phyloP scores from a whole-genome alignment of 2,329 filamentous ascomycete species.

The Aspergillus carbonarius region DNA sequence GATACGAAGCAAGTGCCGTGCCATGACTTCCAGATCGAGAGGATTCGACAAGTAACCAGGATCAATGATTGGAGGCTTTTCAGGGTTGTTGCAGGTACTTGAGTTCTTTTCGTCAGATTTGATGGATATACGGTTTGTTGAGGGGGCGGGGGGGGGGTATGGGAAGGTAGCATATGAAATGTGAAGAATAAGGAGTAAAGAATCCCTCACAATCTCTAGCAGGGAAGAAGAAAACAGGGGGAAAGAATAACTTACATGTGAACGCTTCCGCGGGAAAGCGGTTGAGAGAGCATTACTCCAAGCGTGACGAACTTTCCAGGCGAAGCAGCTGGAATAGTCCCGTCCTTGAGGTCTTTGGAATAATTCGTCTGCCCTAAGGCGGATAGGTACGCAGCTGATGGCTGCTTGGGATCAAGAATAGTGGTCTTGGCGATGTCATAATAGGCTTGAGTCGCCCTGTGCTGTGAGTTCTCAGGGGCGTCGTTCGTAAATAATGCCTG shows the following conservation, averaged over 20 bases:
- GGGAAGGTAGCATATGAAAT: neutral
- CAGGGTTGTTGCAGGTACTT: constrained; percentile 3
- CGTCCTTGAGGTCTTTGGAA: constrained; percentile 10
- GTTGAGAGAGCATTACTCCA: constrained; percentile 11
- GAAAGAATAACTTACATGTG: constrained; percentile 1
- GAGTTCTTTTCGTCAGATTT: constrained; percentile 2
- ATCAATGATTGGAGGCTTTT: constrained; percentile 6
- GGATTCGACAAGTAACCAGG: constrained; percentile 7
- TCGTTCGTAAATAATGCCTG: neutral
- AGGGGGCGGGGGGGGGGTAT: neutral
- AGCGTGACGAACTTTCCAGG: constrained; percentile 10
- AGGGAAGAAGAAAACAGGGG: neutral
- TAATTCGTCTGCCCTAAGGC: constrained; percentile 11
- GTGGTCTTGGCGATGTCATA: constrained; percentile 4
- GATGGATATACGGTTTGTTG: constrained; percentile 2
- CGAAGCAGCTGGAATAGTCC: constrained; percentile 7
- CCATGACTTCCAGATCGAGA: constrained; percentile 7
- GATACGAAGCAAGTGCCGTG: constrained; percentile 5
- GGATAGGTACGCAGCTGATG: constrained; percentile 10
- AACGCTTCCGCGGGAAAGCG: constrained; percentile 10
- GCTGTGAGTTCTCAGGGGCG: neutral
- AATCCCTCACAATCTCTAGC: neutral
- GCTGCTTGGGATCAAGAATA: constrained; percentile 8
- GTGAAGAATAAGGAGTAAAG: constrained; percentile 2
- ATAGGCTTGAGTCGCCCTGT: constrained; percentile 1